Conservation (phyloP, 306 rosid genomes). For the Sesbania bispinosa region DNA sequence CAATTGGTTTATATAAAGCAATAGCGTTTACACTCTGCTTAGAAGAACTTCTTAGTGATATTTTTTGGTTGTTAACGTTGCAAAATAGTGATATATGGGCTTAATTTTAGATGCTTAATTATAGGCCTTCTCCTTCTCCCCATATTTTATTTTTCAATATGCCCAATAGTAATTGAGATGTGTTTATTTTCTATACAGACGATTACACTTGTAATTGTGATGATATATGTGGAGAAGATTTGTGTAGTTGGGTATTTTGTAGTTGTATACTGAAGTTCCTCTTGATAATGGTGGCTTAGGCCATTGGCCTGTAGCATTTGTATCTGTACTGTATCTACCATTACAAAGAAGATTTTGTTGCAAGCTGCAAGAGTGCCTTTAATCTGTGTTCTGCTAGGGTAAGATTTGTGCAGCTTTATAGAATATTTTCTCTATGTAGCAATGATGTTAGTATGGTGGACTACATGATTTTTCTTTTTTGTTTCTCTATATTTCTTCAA, state of each 20-base stretch:
- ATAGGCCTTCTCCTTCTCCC: neutral
- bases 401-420: too few species aligned
- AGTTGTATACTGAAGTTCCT: neutral
- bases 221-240: too few species aligned
- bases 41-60: neutral
- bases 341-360: neutral
- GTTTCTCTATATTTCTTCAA: too few species aligned
- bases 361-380: neutral
- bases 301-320: neutral
- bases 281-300: neutral
- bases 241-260: too few species aligned
- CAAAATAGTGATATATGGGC: neutral
- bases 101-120: too few species aligned
- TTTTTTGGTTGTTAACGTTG: conserved; percentile 2
- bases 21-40: conserved; percentile 25
- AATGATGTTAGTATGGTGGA: too few species aligned
- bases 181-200: neutral
- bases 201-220: neutral
- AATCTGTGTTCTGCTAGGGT: neutral
- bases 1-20: conserved; percentile 70
- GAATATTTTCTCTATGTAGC: too few species aligned
- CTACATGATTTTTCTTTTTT: too few species aligned
- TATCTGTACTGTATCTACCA: neutral
- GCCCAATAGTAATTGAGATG: neutral
- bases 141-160: neutral